Evolutionary conservation across 305 asterid species (phyloP).

Genomic region (Striga hermonthica): DNA sequence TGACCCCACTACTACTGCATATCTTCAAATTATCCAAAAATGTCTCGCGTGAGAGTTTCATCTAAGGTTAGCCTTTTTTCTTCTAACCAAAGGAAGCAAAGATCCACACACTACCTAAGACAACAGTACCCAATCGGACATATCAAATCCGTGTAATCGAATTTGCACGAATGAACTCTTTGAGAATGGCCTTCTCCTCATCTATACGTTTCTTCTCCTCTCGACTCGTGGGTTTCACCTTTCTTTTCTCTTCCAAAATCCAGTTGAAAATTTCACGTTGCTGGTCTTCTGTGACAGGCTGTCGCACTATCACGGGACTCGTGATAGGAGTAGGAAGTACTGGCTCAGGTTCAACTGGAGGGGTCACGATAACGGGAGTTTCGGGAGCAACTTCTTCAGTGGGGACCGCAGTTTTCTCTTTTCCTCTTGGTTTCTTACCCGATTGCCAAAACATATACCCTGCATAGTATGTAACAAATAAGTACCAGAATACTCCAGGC

Average conservation of each 20-base stretch:
- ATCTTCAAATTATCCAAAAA: too few species aligned
- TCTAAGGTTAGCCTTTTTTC: too few species aligned
- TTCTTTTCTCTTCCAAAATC: conserved; percentile 70
- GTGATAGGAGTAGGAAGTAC: conserved; percentile 36
- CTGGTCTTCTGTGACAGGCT: conserved; percentile 49
- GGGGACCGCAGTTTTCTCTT: conserved; percentile 36
- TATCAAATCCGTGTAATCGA: conserved; percentile 47
- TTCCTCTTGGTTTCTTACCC: conserved; percentile 41
- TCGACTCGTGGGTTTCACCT: conserved; percentile 45
- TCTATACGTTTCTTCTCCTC: conserved; percentile 49
- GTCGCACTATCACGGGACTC: conserved; percentile 44
- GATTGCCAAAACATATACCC: conserved; percentile 60
- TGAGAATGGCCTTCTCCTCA: conserved; percentile 61
- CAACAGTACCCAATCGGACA: neutral
- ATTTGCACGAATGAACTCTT: conserved; percentile 48
- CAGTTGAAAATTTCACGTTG: conserved; percentile 63
- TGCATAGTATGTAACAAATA: conserved; percentile 34
- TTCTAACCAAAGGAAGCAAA: too few species aligned
- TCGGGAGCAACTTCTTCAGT: conserved; percentile 32
- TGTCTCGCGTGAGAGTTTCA: too few species aligned
- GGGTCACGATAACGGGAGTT: conserved; percentile 38
- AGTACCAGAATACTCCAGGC: neutral
- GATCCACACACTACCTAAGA: too few species aligned
- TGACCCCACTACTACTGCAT: too few species aligned
- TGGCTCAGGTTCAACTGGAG: conserved; percentile 41